Conservation (phyloP, 805 yeast species). For the Hyphopichia homilentoma region DNA sequence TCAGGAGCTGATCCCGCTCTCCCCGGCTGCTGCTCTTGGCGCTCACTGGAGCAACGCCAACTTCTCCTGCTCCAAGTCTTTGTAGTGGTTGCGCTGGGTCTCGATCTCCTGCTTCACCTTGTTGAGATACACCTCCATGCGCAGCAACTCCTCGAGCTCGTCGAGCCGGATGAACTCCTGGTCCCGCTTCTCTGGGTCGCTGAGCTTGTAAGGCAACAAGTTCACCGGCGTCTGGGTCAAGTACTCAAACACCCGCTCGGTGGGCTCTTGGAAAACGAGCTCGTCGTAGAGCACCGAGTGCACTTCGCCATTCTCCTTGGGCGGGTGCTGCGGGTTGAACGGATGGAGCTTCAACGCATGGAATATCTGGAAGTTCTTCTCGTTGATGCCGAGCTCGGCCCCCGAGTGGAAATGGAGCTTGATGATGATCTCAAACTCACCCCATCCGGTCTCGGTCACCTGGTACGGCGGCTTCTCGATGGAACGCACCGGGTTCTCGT, state of each 20-base stretch:
- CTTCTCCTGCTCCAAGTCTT: slow-evolving; percentile 39
- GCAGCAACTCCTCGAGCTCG: slow-evolving; percentile 38
- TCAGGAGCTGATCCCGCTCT: no score
- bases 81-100: slow-evolving; percentile 34
- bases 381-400: slow-evolving; percentile 58
- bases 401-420: slow-evolving; percentile 85
- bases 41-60: slow-evolving; percentile 34
- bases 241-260: slow-evolving; percentile 78
- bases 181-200: slow-evolving; percentile 32
- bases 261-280: slow-evolving; percentile 91
- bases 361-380: slow-evolving; percentile 78
- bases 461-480: slow-evolving; percentile 90
- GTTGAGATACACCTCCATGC: slow-evolving; percentile 35
- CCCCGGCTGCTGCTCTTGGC: no score
- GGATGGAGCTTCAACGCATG: slow-evolving; percentile 94
- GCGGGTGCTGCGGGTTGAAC: slow-evolving; percentile 47
- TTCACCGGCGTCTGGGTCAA: slow-evolving; percentile 68
- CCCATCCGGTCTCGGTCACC: slow-evolving; percentile 98
- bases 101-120: slow-evolving; percentile 40
- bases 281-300: slow-evolving; percentile 70
- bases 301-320: slow-evolving; percentile 39
- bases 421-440: slow-evolving; percentile 91
- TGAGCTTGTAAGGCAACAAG: slow-evolving; percentile 39
- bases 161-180: slow-evolving; percentile 39
- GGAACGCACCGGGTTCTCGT: slow-evolving; percentile 79